A percentile compares a stretch with the other conserved stretches of the same genome.
phyloP scores from a whole-genome alignment of 2,329 filamentous ascomycete genomes.

The Hypoxylon sp. region DNA sequence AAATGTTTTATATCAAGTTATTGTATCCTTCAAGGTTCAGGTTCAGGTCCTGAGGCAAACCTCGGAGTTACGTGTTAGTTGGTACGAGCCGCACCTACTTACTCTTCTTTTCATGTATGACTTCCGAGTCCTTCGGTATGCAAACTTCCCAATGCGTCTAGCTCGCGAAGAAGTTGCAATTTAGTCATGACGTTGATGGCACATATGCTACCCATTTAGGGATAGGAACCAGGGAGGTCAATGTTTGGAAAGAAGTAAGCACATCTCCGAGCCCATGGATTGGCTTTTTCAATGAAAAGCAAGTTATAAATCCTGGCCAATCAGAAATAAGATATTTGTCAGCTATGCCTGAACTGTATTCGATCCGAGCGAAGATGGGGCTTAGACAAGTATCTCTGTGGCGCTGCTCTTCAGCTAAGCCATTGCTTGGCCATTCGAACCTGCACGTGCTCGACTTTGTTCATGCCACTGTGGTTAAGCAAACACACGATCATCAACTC shows the following conservation, averaged over 20 bases:
- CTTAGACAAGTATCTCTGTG: constrained; percentile 19
- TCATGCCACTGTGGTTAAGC: background rate
- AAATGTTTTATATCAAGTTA: constrained; percentile 16
- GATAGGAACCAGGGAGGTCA: constrained; percentile 15
- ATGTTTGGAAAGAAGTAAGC: constrained; percentile 30
- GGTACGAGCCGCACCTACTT: constrained; percentile 18
- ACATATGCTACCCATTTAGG: background rate
- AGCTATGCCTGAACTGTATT: constrained; percentile 18
- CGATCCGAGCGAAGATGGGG: constrained; percentile 1
- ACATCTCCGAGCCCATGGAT: constrained; percentile 13
- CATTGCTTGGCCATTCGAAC: constrained; percentile 38
- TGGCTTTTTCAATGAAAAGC: background rate
- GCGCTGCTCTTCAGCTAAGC: constrained; percentile 14
- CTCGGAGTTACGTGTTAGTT: constrained; percentile 1
- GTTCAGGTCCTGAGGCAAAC: background rate
- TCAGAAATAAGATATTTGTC: constrained; percentile 24
- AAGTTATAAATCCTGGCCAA: constrained; percentile 1
- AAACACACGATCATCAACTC: background rate
- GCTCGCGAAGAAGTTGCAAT: constrained; percentile 9
- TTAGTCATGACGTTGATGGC: constrained; percentile 5
- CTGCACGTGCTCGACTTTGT: constrained; percentile 35
- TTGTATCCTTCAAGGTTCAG: constrained; percentile 5
- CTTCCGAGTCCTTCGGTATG: background rate
- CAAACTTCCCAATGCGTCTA: constrained; percentile 22
- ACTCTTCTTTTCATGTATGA: background rate